Evolutionary conservation across 208 protist species (phyloP), one percentile per base, ranked within the genome.

Genomic region (Wallacemonas collosoma): DNA sequence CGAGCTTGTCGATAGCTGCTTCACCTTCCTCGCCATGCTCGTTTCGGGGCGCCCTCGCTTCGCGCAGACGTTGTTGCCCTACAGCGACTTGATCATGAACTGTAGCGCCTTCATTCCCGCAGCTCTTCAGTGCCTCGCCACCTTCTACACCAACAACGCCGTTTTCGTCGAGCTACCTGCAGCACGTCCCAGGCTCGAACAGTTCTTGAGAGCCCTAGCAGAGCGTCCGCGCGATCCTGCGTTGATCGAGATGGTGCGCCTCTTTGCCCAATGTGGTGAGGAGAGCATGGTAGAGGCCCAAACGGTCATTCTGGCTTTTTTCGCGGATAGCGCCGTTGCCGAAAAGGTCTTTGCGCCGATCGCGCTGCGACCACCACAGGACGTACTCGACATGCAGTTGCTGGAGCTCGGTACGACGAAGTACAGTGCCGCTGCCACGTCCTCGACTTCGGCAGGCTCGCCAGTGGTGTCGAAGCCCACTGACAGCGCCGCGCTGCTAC

Each of bases 251-350:
- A 65, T 88, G 35, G 45, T 85, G 8, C 76, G 69, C 26, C 77
- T 80, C 45, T 82, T 88, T 40, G 76, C 74, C 2, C 70, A 64
- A 41, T 88, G 79, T 43, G 68, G 75, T 3, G 75, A 76, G 26
- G 83, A 88, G 40, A 78, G 76, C 53, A 80, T 88, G 75, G 67
- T 80, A 26, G 82, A 88, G 55, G 78, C 79, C 41, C 82, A 88
- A 71, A 39, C 50, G 17, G 51, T 76, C 14, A 76, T 88, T 36
- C 57, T 88, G 4, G 73, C 77, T 43, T 77, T 69, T 62, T 78
- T 84, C 7, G 38, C 38, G n/a, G 54, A 68, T 40, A 69, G 41
- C 44, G 54, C 38, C 3, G 57, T 80, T 12, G 72, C 73, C n/a
- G 56, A 72, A 44, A 41, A 8, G 14, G 38, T 84, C 8, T 62